A percentile compares a stretch with the other conserved stretches of the same genome.
These are phyloP conservation scores for Oidiodendron maius DNA, from an alignment of 495 filamentous ascomycete species.

Conservation along the genomic window DNA sequence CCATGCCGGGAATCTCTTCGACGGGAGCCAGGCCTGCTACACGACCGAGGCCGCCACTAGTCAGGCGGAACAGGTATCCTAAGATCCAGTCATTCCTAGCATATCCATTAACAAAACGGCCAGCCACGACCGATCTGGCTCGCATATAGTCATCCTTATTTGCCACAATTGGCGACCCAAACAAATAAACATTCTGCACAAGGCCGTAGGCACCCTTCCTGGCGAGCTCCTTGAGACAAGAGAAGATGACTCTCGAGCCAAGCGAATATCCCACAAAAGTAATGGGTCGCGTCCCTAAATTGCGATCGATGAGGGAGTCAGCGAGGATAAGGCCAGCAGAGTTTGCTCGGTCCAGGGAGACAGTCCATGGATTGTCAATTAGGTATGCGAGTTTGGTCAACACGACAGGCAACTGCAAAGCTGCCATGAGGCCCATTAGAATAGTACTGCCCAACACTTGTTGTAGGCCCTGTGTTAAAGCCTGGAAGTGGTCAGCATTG, in stretches of 20 bases:
- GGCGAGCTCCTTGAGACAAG: conserved; percentile 82
- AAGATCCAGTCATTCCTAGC: conserved; percentile 96
- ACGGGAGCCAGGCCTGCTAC: conserved; percentile 85
- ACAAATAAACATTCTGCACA: conserved; percentile 92
- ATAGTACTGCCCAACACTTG: conserved; percentile 92
- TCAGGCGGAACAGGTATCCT: conserved; percentile 94
- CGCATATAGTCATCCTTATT: conserved; percentile 87
- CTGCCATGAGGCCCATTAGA: conserved; percentile 82
- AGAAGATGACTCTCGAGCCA: conserved; percentile 87
- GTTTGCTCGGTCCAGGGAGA: conserved; percentile 84
- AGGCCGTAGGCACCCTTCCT: conserved; percentile 83
- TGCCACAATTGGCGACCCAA: conserved; percentile 86
- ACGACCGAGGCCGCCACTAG: conserved; percentile 83
- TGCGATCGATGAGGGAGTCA: conserved; percentile 87
- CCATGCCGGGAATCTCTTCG: conserved; percentile 69
- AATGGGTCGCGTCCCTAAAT: conserved; percentile 84
- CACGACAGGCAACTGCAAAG: conserved; percentile 86
- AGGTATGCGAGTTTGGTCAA: conserved; percentile 93
- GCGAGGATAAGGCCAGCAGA: conserved; percentile 89
- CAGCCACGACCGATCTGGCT: conserved; percentile 74
- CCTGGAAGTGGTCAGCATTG: conserved; percentile 32
- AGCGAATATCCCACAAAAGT: conserved; percentile 97
- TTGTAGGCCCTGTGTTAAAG: conserved; percentile 91
- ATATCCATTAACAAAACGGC: conserved; percentile 92
- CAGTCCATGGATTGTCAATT: conserved; percentile 97